Evolutionary conservation across 805 yeast genomes (phyloP), one percentile per base, ranked within the genome.

Genomic region (Tanozyma kutaoensis): DNA sequence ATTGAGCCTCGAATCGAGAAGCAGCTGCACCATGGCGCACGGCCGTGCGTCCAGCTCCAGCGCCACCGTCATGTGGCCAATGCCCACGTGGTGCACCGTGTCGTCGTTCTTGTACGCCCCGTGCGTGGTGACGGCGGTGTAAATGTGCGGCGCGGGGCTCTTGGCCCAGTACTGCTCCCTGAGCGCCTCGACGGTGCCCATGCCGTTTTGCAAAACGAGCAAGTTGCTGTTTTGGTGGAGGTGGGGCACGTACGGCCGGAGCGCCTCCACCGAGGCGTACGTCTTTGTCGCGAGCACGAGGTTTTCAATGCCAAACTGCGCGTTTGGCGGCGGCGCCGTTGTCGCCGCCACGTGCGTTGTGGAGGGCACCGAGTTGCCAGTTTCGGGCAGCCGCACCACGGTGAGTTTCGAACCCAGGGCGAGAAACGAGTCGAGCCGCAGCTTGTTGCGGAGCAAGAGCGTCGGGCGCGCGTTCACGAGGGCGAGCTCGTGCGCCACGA

Each of bases 261-360:
- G 33, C 0, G 96, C 93, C 3, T 49, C 46, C 14, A 61, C 52
- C 0, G 93, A 78, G 41, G 78, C 81, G 34, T 76, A 72, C 0
- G 93, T 72, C 49, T 88, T 88, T 4, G 94, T 84, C 8, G 93
- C 59, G 8, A 88, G 65, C 7, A 88, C 62, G 32, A 88, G 50
- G 39, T 75, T 67, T 12, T 60, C 58, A 24, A 15, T 15, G 17
- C n/a, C n/a, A n/a, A n/a, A n/a, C n/a, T n/a, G n/a, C n/a, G n/a
- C n/a, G n/a, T n/a, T n/a, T n/a, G n/a, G n/a, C n/a, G n/a, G n/a
- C n/a, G n/a, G n/a, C n/a, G n/a, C n/a, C n/a, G n/a, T n/a, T n/a
- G n/a, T n/a, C n/a, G n/a, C n/a, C n/a, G n/a, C n/a, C n/a, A n/a
- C n/a, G n/a, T n/a, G n/a, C n/a, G n/a, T 2, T 3, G 31, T 28